Conservation (phyloP, 2,329 filamentous ascomycete genomes). For the Claviceps spartinae region DNA sequence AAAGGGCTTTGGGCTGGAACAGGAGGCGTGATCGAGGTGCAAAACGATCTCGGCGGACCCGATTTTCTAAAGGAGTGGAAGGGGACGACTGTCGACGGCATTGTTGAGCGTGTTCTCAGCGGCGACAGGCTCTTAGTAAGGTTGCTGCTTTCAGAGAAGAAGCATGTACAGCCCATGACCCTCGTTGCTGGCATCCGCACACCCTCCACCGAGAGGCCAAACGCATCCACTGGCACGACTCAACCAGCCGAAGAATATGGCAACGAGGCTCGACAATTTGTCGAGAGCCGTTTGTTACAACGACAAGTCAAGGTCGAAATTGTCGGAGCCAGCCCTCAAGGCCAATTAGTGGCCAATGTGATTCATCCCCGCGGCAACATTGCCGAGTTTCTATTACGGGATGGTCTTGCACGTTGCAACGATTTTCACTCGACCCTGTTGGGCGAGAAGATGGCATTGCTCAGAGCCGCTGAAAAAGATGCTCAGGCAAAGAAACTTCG, state of each 20-base stretch:
- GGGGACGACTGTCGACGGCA: conserved; percentile 67
- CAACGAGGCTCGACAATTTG: conserved; percentile 76
- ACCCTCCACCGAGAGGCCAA: conserved; percentile 76
- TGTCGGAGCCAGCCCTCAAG: conserved; percentile 77
- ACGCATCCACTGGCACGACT: conserved; percentile 62
- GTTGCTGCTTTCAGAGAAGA: conserved; percentile 63
- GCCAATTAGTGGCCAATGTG: conserved; percentile 77
- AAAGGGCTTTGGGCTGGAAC: conserved; percentile 69
- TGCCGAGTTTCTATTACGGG: conserved; percentile 76
- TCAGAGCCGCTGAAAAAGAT: conserved; percentile 75
- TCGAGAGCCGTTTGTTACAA: conserved; percentile 76
- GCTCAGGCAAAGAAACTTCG: conserved; percentile 67
- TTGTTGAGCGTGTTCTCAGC: conserved; percentile 82
- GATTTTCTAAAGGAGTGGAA: conserved; percentile 76
- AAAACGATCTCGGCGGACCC: conserved; percentile 67
- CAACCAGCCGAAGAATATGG: conserved; percentile 81
- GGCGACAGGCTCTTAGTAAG: conserved; percentile 83
- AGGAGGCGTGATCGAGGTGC: conserved; percentile 56
- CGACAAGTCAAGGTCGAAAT: conserved; percentile 72
- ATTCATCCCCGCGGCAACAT: conserved; percentile 88
- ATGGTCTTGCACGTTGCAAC: conserved; percentile 81
- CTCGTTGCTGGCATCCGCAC: conserved; percentile 80
- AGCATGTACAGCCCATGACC: conserved; percentile 81
- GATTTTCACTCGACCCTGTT: conserved; percentile 93
- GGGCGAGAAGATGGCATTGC: conserved; percentile 71